Base-by-base conservation (phyloP, 2,329 filamentous ascomycete species). In the Monosporascus cannonballus region DNA sequence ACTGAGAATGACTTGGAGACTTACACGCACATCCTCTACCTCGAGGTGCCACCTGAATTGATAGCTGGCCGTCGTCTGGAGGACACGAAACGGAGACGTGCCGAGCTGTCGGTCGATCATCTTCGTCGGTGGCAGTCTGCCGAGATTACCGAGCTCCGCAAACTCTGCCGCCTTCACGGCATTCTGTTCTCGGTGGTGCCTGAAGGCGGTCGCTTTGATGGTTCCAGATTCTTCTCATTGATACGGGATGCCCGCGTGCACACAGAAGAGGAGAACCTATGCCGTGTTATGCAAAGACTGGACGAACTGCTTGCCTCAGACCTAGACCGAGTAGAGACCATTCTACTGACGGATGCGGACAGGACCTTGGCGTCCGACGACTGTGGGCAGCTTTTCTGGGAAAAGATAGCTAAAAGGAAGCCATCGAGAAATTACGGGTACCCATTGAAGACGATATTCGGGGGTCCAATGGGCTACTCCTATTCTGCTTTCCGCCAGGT, bases 21-120 rank as follows among this genome's bases (percentile, higher is more conserved):
- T 0, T 86, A 74, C 61, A 82, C 79, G 0, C 80, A 86, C 57
- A 79, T 87, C 15, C 44, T 86, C 14, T 85, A 86, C 58, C 59
- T 86, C 27, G 64, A 79, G 44, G 59, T 73, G 1, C 58, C 69
- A 2, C 56, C 70, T 0, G 58, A 71, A 1, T 24, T 63, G 1
- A 63, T 84, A 17, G 54, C 54, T 1, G 49, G 72, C 42, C 73
- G 69, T 18, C 68, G 71, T n/a, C 37, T 30, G 0, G 49, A 64
- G 0, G 78, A 84, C 56, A 59, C 20, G 1, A 30, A 52, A 15
- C 71, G 70, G 54, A 39, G 9, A 6, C 76, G 78, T 1, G 57
- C 66, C 3, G 2, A 18, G 3, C 27, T 58, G 11, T 71, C 75
- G 0, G 39, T 64, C 0, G 48, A 56, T 0, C 71, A 79, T 52